Conservation (phyloP, 192 early-diverging fungal genomes). For the Ambispora gerdemannii region DNA sequence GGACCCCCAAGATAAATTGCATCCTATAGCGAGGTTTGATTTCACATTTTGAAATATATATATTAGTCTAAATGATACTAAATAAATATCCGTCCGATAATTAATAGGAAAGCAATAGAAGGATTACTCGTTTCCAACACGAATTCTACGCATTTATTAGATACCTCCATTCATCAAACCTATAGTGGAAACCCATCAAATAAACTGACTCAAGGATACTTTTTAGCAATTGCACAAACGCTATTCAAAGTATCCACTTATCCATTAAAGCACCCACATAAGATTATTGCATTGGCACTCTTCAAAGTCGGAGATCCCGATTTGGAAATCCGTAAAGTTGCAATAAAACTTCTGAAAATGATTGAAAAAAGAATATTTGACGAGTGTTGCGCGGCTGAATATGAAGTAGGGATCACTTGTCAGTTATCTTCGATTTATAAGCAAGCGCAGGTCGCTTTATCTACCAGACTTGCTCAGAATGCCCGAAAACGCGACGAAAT, state of each 20-base stretch:
- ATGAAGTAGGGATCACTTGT: slow-evolving; percentile 66
- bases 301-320: slow-evolving; percentile 76
- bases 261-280: slow-evolving; percentile 56
- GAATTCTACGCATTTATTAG: slow-evolving; percentile 53
- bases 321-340: slow-evolving; percentile 63
- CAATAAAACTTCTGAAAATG: slow-evolving; percentile 66
- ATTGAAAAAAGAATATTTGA: slow-evolving; percentile 64
- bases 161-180: slow-evolving; percentile 65
- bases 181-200: slow-evolving; percentile 63
- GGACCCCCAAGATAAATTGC: slow-evolving; percentile 51
- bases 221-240: slow-evolving; percentile 71
- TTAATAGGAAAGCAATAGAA: slow-evolving; percentile 62
- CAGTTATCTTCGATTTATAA: slow-evolving; percentile 77
- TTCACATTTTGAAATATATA: neutral
- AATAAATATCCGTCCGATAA: slow-evolving; percentile 41
- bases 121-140: slow-evolving; percentile 64
- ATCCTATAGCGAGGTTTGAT: slow-evolving; percentile 55
- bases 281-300: slow-evolving; percentile 66
- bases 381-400: slow-evolving; percentile 60
- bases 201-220: slow-evolving; percentile 68
- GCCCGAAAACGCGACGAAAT: slow-evolving; percentile 28
- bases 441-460: slow-evolving; percentile 68
- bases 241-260: slow-evolving; percentile 58
- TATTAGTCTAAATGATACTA: slow-evolving; percentile 5
- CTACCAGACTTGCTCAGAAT: slow-evolving; percentile 63